Base-by-base conservation (phyloP, 768 basidiomycete genomes). In the Dioszegia crocea region DNA sequence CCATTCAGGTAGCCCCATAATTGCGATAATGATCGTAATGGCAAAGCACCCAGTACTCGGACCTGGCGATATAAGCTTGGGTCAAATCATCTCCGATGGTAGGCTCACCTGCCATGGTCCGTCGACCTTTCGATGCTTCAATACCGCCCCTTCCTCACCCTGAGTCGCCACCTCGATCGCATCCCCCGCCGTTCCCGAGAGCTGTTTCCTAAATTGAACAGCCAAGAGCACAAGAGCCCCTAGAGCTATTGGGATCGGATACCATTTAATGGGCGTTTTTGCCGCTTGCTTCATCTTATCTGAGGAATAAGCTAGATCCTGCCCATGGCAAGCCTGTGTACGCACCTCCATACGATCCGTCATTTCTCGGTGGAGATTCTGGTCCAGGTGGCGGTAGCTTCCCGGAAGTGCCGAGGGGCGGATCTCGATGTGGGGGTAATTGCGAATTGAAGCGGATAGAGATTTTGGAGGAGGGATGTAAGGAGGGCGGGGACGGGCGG, bases 1-100 rank as follows among this genome's bases (percentile, higher is more conserved):
- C 88, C 88, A 80, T 97, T 99, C 61, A 98, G 70, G 77, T 92
- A 93, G 5, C 96, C 96, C 92, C 94, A 98, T 4, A 98, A 78
- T 1, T 93, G 87, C n/a, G 94, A 98, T 73, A 97, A 85, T 61
- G 91, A 91, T 40, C 93, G 85, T 5, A 98, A 83, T 0, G 96
- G 96, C 1, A 99, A 83, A 10, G 93, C 93, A 51, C 93, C 94
- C 50, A 98, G 81, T 46, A 98, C 92, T 78, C 94, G 89, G n/a
- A 98, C 91, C 91, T 80, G 56, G 12, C n/a, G 27, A n/a, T n/a
- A n/a, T n/a, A n/a, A n/a, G n/a, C n/a, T n/a, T n/a, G n/a, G n/a
- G n/a, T n/a, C n/a, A n/a, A 16, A 49, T 50, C 38, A 56, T 44
- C 59, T 19, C 19, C 5, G 26, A 21, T 33, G 33, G 33, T 14